Evolutionary conservation across 192 early-diverging fungal genomes (phyloP).

Genomic region (Coemansia sp.): DNA sequence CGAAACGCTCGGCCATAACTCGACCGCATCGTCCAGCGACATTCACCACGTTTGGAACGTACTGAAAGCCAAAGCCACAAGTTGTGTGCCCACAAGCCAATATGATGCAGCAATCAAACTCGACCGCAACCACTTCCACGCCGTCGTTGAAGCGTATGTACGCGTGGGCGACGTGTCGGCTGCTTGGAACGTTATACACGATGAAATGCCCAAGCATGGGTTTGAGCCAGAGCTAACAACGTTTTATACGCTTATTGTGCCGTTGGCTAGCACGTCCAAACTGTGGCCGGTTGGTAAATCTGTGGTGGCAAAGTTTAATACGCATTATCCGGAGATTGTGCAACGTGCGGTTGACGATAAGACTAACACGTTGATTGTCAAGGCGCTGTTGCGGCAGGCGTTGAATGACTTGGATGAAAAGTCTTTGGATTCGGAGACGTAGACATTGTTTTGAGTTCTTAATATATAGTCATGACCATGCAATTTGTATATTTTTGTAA

Average conservation of each 20-base stretch:
- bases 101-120: constrained; percentile 10
- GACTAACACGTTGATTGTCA: constrained; percentile 27
- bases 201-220: constrained; percentile 32
- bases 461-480: no score
- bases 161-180: constrained; percentile 42
- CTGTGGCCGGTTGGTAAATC: constrained; percentile 33
- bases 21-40: constrained; percentile 18
- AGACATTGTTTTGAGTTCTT: no score
- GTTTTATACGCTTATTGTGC: constrained; percentile 41
- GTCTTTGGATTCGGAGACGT: no score
- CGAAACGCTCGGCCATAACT: constrained; percentile 24
- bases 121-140: constrained; percentile 43
- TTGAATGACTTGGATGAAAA: background rate
- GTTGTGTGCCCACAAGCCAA: background rate
- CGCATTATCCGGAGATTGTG: constrained; percentile 29
- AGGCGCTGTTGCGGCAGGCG: constrained; percentile 26
- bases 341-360: constrained; percentile 22
- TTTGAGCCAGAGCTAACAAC: constrained; percentile 29
- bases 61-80: constrained; percentile 12
- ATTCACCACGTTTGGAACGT: constrained; percentile 32
- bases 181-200: constrained; percentile 40
- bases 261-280: constrained; percentile 13
- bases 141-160: constrained; percentile 43
- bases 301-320: constrained; percentile 35
- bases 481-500: no score